Evolutionary conservation across 1,284 basidiomycete genomes (phyloP), one percentile per base, ranked within the genome.

Genomic region (Malassezia nana): DNA sequence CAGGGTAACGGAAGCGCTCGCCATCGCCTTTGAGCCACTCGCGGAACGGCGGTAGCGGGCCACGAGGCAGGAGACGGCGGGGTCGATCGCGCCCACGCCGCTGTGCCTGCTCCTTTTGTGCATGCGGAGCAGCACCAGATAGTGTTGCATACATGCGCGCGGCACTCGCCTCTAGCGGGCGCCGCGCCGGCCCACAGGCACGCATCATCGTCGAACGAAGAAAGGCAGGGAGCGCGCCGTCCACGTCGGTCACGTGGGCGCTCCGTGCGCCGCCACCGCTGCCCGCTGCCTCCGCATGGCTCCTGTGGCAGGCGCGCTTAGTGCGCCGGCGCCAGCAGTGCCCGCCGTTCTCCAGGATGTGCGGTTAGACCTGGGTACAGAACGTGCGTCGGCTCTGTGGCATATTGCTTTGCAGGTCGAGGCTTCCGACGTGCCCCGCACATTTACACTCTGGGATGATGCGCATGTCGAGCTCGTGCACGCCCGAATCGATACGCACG

Each of bases 1-100:
- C 57, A 15, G 66, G 64, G 44, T 62, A 53, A 46, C 66, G 66
- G 58, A 57, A 70, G 6, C 54, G 63, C 10, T 58, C 51, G 8
- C 59, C 67, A 18, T 63, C 65, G 28, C 57, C 55, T 18, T 46
- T 52, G 22, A 70, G 61, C 67, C 67, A 70, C 48, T 68, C 56
- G 13, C 58, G 57, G 38, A 60, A 70, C 9, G 67, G 62, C 31
- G 66, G 50, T 1, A 68, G 57, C 42, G 54, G 54, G 12, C 40
- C 49, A n/a, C 54, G 47, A 22, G 40, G 16, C 26, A 52, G 40
- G 12, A 25, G 33, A 6, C 31, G 54, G 5, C 20, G 29, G 15
- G 22, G 45, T 7, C 16, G 45, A 20, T 33, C 45, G 9, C 49
- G 48, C 1, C 32, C 47, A 31, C 47, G 18, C 26, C n/a, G 20